Evolutionary conservation across 768 basidiomycete genomes (phyloP).

Genomic region (Amanita fuliginea): DNA sequence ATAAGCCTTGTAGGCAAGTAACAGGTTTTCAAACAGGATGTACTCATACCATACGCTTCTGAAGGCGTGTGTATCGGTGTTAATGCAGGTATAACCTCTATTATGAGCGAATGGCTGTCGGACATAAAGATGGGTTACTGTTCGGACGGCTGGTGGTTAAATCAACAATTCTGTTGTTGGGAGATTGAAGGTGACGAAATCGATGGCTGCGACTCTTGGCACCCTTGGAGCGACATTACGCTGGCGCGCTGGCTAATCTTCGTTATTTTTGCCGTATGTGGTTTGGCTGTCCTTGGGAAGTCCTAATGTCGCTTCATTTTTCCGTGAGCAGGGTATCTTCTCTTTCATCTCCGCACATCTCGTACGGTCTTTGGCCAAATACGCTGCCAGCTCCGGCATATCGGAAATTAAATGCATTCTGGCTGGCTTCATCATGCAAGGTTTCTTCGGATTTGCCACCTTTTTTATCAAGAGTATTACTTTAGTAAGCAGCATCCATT

Average conservation of each 20-base stretch:
- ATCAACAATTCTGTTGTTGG: constrained; percentile 97
- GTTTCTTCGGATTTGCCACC: constrained; percentile 83
- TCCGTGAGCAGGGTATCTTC: constrained; percentile 51
- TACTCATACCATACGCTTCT: background rate
- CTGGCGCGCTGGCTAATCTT: constrained; percentile 77
- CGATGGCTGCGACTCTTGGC: constrained; percentile 86
- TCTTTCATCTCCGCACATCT: constrained; percentile 84
- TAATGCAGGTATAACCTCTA: constrained; percentile 92
- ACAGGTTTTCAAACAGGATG: background rate
- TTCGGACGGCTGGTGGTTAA: constrained; percentile 95
- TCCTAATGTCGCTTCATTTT: background rate
- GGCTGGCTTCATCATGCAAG: constrained; percentile 95
- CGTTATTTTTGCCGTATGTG: constrained; percentile 77
- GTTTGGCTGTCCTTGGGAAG: background rate
- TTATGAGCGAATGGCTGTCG: constrained; percentile 93
- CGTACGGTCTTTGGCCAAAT: constrained; percentile 80
- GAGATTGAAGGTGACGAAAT: constrained; percentile 78
- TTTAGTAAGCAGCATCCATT: constrained; percentile 42
- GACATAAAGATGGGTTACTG: constrained; percentile 98
- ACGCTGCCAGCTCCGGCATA: constrained; percentile 96
- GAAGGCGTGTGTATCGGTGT: constrained; percentile 84
- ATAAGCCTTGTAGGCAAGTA: constrained; percentile 79
- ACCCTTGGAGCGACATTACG: constrained; percentile 70
- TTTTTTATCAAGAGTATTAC: constrained; percentile 92
- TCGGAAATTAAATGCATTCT: constrained; percentile 98